Base-by-base conservation (phyloP, 2,329 filamentous ascomycete genomes). In the Venturia pyrina region DNA sequence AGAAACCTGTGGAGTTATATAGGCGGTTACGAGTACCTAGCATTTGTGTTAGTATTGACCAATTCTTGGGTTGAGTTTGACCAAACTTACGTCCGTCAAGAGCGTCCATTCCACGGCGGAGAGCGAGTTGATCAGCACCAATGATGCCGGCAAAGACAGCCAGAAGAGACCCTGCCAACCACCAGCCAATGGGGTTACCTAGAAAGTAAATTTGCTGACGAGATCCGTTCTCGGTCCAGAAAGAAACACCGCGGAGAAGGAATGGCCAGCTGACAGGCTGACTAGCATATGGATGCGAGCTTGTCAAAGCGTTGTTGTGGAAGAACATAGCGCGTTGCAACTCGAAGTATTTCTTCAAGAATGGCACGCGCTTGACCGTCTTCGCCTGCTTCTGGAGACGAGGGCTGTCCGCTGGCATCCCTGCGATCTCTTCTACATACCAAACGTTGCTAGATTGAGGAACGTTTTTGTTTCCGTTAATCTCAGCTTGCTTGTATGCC, bases 1-100 rank as follows among this genome's bases (percentile, higher is more conserved):
- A 96, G 85, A 99, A 99, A 32, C 95, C 95, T 0, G 95, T 98
- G 65, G 92, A 97, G 83, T 98, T 98, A 80, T 99, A 99, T 62
- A 99, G 84, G 69, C 93, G 92, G 32, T 90, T 93, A 70, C 95
- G 93, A 40, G 95, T 92, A 70, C 92, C 92, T 89, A 74, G 62
- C 48, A 75, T 61, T 28, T 56, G n/a, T n/a, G 50, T 60, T 66
- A 41, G 24, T 43, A 63, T 66, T n/a, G 34, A 40, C 19, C 15
- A 17, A 46, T 28, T 5, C 19, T 2, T 41, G 24, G 13, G 5
- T 40, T 32, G 28, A 40, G 1, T 17, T 24, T 15, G 13, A 64
- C 15, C 34, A 48, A 56, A 89, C 92, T 88, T 84, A 95, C 93
- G 91, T 75, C 88, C 87, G 78, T 98, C 95, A 66, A 99, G 81